Base-by-base conservation (phyloP, 2,329 filamentous ascomycete species). In the Teratosphaeria zuluensis region DNA sequence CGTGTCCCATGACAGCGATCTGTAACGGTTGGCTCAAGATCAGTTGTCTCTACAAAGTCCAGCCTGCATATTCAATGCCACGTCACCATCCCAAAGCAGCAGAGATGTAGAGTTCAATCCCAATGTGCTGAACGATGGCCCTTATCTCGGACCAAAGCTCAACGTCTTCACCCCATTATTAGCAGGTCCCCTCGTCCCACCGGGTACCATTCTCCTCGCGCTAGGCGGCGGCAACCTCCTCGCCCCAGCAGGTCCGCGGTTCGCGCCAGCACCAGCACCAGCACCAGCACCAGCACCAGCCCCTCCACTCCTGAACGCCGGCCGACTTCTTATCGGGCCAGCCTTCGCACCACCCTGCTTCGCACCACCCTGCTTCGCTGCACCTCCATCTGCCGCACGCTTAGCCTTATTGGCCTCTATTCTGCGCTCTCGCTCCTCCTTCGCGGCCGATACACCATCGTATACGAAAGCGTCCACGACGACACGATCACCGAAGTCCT, bases 401-500 rank as follows among this genome's bases (percentile, higher is more conserved):
- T 35, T n/a, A 21, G 42, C 56, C 55, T 51, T 54, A 33, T 32
- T 55, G 32, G 55, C 57, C 32, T 32, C 28, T 48, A 24, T 12
- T 51, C 31, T 60, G 56, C 56, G 32, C 57, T 55, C 55, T 16
- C 28, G 53, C 52, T 59, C 62, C 51, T 58, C 46, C 55, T 51
- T 7, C 46, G 53, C 62, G 24, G 60, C 61, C 53, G 51, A 57
- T 2, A 28, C 56, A 19, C 53, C 64, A 59, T 67, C 64, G 57
- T 59, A 66, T 24, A 66, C 48, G 51, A 61, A 65, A 28, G 64
- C 65, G 9, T 60, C 59, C 3, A 67, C 60, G 28, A 62, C 64
- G 12, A 67, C 51, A 35, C 57, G 54, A 54, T 66, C 58, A 31
- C 65, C 65, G 38, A 53, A 67, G 46, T 67, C 65, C 58, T 65